These are phyloP conservation scores for Gynochthodes officinalis DNA, from an alignment of 257 asterid species.

Conservation along the genomic window DNA sequence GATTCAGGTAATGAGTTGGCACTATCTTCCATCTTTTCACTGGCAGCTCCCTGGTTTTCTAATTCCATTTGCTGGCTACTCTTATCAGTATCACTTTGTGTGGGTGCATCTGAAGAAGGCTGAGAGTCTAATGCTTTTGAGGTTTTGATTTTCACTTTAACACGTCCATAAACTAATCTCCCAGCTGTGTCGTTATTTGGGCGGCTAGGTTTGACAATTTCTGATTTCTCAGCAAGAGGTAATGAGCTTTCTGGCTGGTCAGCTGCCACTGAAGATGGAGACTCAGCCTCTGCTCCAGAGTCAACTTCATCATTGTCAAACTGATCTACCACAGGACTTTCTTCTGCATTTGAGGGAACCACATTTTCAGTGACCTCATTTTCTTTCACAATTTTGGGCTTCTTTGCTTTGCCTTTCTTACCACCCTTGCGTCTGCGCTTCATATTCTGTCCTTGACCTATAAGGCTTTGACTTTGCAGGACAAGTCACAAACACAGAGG, in stretches of 20 bases:
- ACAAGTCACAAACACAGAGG: not conserved
- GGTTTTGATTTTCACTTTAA: constrained; percentile 82
- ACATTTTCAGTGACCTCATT: constrained; percentile 50
- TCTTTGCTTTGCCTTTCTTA: constrained; percentile 68
- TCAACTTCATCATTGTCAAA: constrained; percentile 63
- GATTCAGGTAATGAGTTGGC: constrained; percentile 75
- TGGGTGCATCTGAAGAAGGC: constrained; percentile 53
- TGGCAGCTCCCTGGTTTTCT: constrained; percentile 47
- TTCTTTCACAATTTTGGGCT: constrained; percentile 41
- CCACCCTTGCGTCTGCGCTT: constrained; percentile 72
- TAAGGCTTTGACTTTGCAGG: not conserved
- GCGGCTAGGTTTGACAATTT: constrained; percentile 26
- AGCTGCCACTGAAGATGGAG: constrained; percentile 42
- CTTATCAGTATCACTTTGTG: constrained; percentile 75
- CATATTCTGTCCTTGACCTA: constrained; percentile 34
- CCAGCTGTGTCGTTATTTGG: constrained; percentile 47
- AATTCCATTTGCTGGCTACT: constrained; percentile 54
- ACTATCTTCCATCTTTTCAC: constrained; percentile 79
- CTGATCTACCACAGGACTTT: constrained; percentile 52
- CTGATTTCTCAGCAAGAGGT: constrained; percentile 27
- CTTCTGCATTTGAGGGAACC: constrained; percentile 46
- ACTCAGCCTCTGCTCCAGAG: constrained; percentile 65
- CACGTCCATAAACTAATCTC: constrained; percentile 68
- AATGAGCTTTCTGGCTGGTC: constrained; percentile 39
- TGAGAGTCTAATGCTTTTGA: constrained; percentile 67